These are phyloP conservation scores for Moringa oleifera DNA, from an alignment of 345 rosid genomes.

Conservation along the genomic window DNA sequence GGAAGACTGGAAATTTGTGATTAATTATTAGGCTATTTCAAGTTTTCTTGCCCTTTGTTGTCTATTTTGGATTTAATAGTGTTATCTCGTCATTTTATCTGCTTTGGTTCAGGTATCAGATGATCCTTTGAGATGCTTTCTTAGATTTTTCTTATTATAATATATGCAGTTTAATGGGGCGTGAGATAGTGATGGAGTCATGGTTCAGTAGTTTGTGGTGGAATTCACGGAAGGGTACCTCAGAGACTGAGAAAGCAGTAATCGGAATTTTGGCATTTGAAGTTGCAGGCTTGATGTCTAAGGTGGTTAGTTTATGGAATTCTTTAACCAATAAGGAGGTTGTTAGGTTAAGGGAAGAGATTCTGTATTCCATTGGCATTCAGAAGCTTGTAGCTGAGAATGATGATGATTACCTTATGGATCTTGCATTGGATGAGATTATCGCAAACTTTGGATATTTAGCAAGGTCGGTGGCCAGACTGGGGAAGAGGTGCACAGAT, in stretches of 20 bases:
- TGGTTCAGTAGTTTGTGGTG: constrained; percentile 47
- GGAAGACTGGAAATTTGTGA: background rate
- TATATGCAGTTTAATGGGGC: constrained; percentile 23
- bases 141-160: constrained; percentile 9
- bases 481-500: constrained; percentile 45
- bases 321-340: constrained; percentile 41
- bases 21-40: no score
- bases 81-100: background rate
- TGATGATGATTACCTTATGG: constrained; percentile 41
- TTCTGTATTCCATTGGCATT: constrained; percentile 37
- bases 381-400: constrained; percentile 45
- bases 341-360: constrained; percentile 37
- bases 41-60: no score
- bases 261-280: constrained; percentile 60
- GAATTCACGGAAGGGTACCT: constrained; percentile 30
- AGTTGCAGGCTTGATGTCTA: constrained; percentile 51
- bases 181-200: constrained; percentile 39
- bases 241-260: constrained; percentile 32
- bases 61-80: no score
- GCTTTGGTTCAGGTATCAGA: constrained; percentile 12
- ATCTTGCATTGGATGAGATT: constrained; percentile 51
- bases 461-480: constrained; percentile 39
- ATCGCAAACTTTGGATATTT: constrained; percentile 39
- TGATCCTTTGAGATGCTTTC: constrained; percentile 9
- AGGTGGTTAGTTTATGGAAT: constrained; percentile 49